phyloP scores from a whole-genome alignment of 305 asterid genomes.

The Fraxinus platypoda region DNA sequence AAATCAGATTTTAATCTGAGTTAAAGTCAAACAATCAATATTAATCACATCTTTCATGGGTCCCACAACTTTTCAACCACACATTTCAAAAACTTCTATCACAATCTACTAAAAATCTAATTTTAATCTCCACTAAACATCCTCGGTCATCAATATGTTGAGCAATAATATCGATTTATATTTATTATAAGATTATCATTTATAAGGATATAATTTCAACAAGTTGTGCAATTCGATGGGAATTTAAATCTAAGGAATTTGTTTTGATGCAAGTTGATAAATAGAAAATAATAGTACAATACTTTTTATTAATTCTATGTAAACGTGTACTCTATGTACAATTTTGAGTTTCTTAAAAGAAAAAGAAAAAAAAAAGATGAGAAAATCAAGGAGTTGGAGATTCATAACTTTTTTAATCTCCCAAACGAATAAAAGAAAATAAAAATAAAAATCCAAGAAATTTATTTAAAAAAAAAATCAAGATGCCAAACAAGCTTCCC shows the following conservation, averaged over 20 bases:
- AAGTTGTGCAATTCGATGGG: neutral
- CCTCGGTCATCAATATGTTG: neutral
- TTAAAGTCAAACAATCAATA: too few species aligned
- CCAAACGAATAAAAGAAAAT: neutral
- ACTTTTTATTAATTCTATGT: neutral
- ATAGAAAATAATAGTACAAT: neutral
- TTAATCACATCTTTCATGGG: too few species aligned
- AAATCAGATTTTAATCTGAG: too few species aligned
- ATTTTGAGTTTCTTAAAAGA: neutral
- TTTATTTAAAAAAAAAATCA: neutral
- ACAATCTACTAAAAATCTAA: too few species aligned
- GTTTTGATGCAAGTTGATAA: neutral
- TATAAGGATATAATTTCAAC: neutral
- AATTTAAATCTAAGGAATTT: neutral
- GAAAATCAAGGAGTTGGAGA: neutral
- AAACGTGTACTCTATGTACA: neutral
- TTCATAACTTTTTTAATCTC: neutral
- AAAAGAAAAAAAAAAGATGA: neutral
- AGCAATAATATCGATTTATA: too few species aligned
- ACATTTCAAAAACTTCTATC: too few species aligned
- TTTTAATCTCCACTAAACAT: too few species aligned
- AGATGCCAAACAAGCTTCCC: conserved; percentile 78
- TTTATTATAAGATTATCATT: neutral
- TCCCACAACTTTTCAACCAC: too few species aligned
- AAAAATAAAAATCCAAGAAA: neutral